These are phyloP conservation scores for Beauveria bassiana DNA, from an alignment of 2,329 filamentous ascomycete species.

Conservation along the genomic window DNA sequence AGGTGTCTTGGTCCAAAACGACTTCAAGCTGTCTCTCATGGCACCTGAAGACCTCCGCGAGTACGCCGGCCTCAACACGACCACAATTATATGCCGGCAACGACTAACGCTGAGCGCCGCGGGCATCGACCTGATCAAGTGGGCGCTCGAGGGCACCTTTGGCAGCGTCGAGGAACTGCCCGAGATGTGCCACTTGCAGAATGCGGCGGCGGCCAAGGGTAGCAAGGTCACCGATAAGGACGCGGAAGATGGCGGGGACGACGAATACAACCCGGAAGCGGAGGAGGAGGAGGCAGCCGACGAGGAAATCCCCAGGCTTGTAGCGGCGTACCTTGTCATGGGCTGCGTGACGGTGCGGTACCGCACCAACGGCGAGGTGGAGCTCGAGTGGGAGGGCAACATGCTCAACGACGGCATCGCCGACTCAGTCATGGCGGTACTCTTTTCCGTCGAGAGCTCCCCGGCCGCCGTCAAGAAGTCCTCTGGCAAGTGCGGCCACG, in stretches of 20 bases:
- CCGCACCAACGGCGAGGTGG: constrained; percentile 67
- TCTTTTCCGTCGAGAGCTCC: constrained; percentile 87
- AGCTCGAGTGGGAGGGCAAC: constrained; percentile 96
- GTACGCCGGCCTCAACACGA: constrained; percentile 94
- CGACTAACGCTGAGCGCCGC: constrained; percentile 81
- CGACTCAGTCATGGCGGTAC: constrained; percentile 90
- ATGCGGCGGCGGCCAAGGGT: constrained; percentile 22
- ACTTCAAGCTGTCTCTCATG: constrained; percentile 96
- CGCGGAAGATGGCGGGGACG: constrained; percentile 25
- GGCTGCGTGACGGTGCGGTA: constrained; percentile 81
- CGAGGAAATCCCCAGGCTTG: constrained; percentile 51
- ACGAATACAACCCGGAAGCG: constrained; percentile 21
- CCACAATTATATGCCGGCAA: constrained; percentile 88
- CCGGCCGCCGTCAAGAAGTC: constrained; percentile 83
- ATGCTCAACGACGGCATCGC: constrained; percentile 96
- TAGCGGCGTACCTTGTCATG: constrained; percentile 68
- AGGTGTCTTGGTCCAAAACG: constrained; percentile 91
- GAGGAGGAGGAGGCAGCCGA: constrained; percentile 47
- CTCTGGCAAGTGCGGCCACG: constrained; percentile 25
- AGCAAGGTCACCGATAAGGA: constrained; percentile 28
- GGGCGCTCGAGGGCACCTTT: constrained; percentile 92
- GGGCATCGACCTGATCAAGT: constrained; percentile 82
- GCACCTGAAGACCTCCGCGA: constrained; percentile 91
- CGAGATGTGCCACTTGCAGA: constrained; percentile 38
- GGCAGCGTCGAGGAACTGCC: constrained; percentile 69